Base-by-base conservation (phyloP, 345 rosid genomes). In the Raphanus sativus region DNA sequence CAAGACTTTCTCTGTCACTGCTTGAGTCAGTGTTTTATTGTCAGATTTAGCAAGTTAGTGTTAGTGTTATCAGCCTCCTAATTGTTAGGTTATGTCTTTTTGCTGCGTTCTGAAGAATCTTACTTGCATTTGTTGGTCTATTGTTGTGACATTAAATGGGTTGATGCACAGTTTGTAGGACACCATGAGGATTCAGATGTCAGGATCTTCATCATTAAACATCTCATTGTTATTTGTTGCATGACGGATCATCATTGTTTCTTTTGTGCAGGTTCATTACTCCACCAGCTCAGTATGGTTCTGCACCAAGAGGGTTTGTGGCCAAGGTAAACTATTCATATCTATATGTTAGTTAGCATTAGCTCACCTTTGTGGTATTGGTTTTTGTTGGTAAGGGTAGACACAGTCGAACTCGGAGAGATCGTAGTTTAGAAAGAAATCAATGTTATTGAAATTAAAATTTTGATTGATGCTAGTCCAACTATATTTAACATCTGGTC, bases 181-280 rank as follows among this genome's bases (percentile, higher is more conserved):
- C 50, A 42, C 15, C 50, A 42, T 32, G 21, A 21, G 21, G 21
- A 21, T 21, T 21, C 21, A 21, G 21, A 21, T 21, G 36, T 32
- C 36, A 5, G 36, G 36, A 32, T 5, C 36, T 32, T 5, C 36
- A 32, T 32, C 8, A 32, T 32, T 32, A 32, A 32, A 32, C 34
- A 32, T 32, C 34, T 32, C 34, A 32, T 32, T 32, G 36, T 32
- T 32, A 32, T 5, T 42, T 73, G 21, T 21, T 21, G 21, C 21
- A 21, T 21, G 21, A 21, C 21, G 21, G 21, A 21, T 21, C 21
- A 21, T 21, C 21, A 21, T 21, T 21, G 21, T 21, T 21, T 21
- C 54, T 42, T 30, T 40, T 79, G 36, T 87, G 87, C 87, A 88
- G 92, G 87, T 82, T 77, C 38, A 84, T 85, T 45, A 77, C 79